A percentile compares a stretch with the other conserved stretches of the same genome.
phyloP scores from a whole-genome alignment of 768 basidiomycete genomes.

The Russula sp. region DNA sequence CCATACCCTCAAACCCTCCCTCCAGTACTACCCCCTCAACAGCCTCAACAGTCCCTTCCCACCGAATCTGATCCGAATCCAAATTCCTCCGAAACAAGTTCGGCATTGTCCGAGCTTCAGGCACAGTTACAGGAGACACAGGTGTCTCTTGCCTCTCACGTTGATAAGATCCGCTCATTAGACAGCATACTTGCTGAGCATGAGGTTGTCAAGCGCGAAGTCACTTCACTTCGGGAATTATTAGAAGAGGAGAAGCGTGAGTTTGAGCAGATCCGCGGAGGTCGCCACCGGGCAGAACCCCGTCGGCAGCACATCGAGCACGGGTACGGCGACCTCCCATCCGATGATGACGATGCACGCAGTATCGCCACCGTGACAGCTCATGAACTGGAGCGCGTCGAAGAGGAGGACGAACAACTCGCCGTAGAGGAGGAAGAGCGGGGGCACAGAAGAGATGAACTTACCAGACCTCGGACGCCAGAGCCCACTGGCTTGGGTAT shows the following conservation, averaged over 20 bases:
- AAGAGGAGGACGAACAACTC: slow-evolving; percentile 64
- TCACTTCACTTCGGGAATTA: slow-evolving; percentile 62
- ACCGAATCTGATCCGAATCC: slow-evolving; percentile 25
- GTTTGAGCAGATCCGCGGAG: slow-evolving; percentile 32
- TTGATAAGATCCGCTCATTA: slow-evolving; percentile 77
- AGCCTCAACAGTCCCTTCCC: slow-evolving; percentile 27
- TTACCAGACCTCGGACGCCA: slow-evolving; percentile 72
- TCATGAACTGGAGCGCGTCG: slow-evolving; percentile 64
- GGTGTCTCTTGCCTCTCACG: slow-evolving; percentile 62
- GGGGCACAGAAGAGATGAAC: slow-evolving; percentile 41
- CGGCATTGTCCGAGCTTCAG: slow-evolving; percentile 61
- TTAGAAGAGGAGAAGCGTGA: slow-evolving; percentile 63
- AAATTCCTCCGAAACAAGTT: slow-evolving; percentile 26
- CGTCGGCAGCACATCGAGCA: slow-evolving; percentile 18
- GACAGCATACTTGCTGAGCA: slow-evolving; percentile 82
- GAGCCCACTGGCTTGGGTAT: slow-evolving; percentile 64
- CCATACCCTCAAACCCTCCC: slow-evolving; percentile 63
- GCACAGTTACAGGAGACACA: slow-evolving; percentile 83
- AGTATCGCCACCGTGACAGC: slow-evolving; percentile 70
- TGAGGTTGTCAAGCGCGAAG: slow-evolving; percentile 74
- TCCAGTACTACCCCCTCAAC: slow-evolving; percentile 42
- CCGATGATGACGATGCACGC: slow-evolving; percentile 48
- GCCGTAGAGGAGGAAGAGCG: slow-evolving; percentile 40
- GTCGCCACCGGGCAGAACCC: slow-evolving; percentile 19
- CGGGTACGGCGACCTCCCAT: slow-evolving; percentile 31